Evolutionary conservation across 192 early-diverging fungal species (phyloP).

Genomic region (Coemansia sp.): DNA sequence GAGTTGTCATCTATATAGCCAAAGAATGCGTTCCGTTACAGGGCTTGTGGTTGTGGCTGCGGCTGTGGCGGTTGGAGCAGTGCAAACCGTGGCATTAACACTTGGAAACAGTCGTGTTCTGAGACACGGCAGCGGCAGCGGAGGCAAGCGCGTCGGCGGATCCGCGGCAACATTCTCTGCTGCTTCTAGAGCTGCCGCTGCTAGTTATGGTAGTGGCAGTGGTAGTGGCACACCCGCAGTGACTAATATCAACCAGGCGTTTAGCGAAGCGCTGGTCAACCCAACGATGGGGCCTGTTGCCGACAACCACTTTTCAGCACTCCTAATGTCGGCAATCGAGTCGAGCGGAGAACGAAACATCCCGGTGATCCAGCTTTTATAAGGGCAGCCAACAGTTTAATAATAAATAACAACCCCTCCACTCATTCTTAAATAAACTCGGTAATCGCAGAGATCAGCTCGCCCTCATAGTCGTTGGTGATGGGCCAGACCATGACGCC

Average conservation of each 20-base stretch:
- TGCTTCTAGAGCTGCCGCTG: too few relatives aligned
- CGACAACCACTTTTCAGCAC: conserved; percentile 23
- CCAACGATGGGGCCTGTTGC: conserved; percentile 11
- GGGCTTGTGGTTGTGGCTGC: neutral
- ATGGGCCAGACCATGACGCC: conserved; percentile 75
- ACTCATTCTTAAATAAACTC: conserved; percentile 1
- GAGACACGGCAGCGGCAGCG: too few relatives aligned
- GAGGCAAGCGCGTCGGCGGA: too few relatives aligned
- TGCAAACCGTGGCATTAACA: neutral
- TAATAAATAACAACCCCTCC: neutral
- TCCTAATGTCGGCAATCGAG: conserved; percentile 31
- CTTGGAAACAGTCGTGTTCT: too few relatives aligned
- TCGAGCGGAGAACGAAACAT: conserved; percentile 21
- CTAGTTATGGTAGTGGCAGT: too few relatives aligned
- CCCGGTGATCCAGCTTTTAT: conserved; percentile 26
- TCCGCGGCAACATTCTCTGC: too few relatives aligned
- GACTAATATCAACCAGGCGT: conserved; percentile 7
- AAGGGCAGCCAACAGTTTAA: neutral
- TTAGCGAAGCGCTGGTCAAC: conserved; percentile 22
- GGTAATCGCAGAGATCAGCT: conserved; percentile 42
- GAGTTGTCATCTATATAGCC: too few relatives aligned
- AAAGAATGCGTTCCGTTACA: neutral
- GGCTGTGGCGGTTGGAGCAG: neutral
- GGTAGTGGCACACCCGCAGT: too few relatives aligned
- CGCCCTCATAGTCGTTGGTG: conserved; percentile 63